These are phyloP conservation scores for Scheffersomyces cryptocercus DNA, from an alignment of 1,139 yeast genomes.

Conservation along the genomic window DNA sequence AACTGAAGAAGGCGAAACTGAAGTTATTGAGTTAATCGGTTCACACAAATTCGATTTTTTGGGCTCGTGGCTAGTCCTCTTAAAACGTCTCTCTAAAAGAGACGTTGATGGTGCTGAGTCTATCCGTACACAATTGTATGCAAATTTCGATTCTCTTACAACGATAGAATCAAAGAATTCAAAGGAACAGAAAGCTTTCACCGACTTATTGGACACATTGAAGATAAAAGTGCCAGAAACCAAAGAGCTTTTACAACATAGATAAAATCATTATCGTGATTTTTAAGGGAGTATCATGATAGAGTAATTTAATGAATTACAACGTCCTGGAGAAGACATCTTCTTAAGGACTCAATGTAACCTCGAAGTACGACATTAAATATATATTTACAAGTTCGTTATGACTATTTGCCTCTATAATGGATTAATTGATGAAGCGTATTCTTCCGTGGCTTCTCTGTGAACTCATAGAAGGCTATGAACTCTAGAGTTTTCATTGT, in stretches of 20 bases:
- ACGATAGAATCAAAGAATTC: too few species aligned
- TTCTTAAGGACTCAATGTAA: background rate
- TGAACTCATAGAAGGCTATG: background rate
- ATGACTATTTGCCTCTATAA: background rate
- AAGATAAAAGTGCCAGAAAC: background rate
- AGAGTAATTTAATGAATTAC: background rate
- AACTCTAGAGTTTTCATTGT: background rate
- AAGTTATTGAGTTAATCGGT: slow-evolving; percentile 15
- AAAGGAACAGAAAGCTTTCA: background rate
- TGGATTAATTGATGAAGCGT: too few species aligned
- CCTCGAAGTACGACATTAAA: background rate
- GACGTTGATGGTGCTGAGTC: too few species aligned
- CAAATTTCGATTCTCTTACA: too few species aligned
- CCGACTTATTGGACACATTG: background rate
- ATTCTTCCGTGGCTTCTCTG: too few species aligned
- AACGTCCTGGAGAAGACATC: too few species aligned
- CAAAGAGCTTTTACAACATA: background rate
- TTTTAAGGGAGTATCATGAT: background rate
- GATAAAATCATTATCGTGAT: background rate
- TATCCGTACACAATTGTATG: too few species aligned
- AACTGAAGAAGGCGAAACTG: slow-evolving; percentile 17
- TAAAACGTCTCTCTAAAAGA: slow-evolving; percentile 6
- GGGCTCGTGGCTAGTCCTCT: slow-evolving; percentile 27
- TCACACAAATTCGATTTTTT: slow-evolving; percentile 37
- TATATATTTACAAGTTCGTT: background rate